Percentiles rank a stretch among this genome's conserved stretches.
phyloP scores from a whole-genome alignment of 352 stramenopile genomes.

The Phytopythium montanum region DNA sequence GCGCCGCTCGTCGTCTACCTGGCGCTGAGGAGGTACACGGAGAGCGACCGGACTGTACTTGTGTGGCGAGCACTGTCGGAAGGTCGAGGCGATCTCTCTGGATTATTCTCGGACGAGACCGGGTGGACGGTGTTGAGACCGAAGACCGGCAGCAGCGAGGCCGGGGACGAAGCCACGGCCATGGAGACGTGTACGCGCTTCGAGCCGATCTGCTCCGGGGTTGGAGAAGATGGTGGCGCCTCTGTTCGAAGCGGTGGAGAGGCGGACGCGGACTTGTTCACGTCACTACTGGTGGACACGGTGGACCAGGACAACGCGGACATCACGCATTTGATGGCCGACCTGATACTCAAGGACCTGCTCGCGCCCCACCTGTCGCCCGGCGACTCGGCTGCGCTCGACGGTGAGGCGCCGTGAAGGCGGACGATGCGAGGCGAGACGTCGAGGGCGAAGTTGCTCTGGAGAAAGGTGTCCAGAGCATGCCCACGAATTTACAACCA shows the following conservation, averaged over 20 bases:
- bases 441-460: not conserved
- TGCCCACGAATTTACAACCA: not conserved
- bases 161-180: slow-evolving; percentile 1
- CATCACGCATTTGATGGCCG: slow-evolving; percentile 10
- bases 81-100: slow-evolving; percentile 25
- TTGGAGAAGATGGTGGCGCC: not conserved
- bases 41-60: slow-evolving; percentile 32
- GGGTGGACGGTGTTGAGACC: slow-evolving; percentile 26
- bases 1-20: slow-evolving; percentile 15
- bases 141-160: slow-evolving; percentile 4
- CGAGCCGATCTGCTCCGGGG: slow-evolving; percentile 3
- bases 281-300: slow-evolving; percentile 7
- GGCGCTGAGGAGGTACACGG: slow-evolving; percentile 27
- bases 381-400: not conserved
- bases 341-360: slow-evolving; percentile 11
- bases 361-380: slow-evolving; percentile 3
- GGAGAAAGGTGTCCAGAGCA: not conserved
- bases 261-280: slow-evolving; percentile 5
- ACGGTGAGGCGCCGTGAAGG: not conserved
- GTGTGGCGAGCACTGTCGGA: slow-evolving; percentile 42
- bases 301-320: slow-evolving; percentile 11
- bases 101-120: slow-evolving; percentile 44
- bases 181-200: slow-evolving; percentile 11
- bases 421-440: not conserved
- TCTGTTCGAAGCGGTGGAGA: no score